Conservation (phyloP, 2,329 filamentous ascomycete genomes). For the Xylariaceae sp. region DNA sequence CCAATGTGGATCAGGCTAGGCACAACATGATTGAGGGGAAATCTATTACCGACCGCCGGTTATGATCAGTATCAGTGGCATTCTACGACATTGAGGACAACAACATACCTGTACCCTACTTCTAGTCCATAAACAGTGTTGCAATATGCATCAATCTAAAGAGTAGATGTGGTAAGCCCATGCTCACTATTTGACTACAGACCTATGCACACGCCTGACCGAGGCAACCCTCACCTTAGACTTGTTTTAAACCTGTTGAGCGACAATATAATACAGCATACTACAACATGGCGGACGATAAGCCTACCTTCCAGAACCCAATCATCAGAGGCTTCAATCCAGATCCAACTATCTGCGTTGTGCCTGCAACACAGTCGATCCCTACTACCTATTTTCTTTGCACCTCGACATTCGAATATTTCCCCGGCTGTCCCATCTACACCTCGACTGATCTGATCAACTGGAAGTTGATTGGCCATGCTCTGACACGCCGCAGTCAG, state of each 20-base stretch:
- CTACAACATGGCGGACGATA: background rate
- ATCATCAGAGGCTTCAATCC: constrained; percentile 61
- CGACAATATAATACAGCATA: background rate
- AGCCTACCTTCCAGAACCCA: constrained; percentile 44
- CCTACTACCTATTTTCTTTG: constrained; percentile 51
- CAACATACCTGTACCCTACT: too few species aligned
- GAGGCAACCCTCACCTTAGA: too few species aligned
- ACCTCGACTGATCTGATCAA: constrained; percentile 51
- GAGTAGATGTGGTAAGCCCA: background rate
- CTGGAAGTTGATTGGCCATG: constrained; percentile 53
- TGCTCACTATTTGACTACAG: background rate
- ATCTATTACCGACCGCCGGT: too few species aligned
- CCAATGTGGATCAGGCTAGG: too few species aligned
- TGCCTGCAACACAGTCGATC: constrained; percentile 26
- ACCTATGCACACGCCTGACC: too few species aligned
- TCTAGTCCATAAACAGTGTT: background rate
- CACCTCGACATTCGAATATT: constrained; percentile 62
- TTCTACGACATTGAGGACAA: too few species aligned
- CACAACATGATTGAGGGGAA: too few species aligned
- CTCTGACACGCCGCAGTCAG: constrained; percentile 48
- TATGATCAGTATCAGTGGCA: too few species aligned
- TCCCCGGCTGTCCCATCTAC: constrained; percentile 60
- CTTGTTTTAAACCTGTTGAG: too few species aligned
- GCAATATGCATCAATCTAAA: background rate
- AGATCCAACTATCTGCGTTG: constrained; percentile 51